Evolutionary conservation across 441 rosid species (phyloP).

Genomic region (Arabidopsis lyrata): DNA sequence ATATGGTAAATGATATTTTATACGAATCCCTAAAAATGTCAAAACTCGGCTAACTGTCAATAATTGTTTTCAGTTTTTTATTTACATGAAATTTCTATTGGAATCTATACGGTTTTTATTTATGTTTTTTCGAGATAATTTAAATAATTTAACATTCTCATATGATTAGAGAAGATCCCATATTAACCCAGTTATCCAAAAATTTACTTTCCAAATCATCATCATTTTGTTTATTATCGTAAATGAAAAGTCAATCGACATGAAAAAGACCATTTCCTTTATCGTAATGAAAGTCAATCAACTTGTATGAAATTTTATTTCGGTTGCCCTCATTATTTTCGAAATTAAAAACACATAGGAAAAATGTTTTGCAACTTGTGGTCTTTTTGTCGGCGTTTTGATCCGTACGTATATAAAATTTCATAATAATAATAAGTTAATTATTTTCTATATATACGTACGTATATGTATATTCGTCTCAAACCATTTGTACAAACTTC

Average conservation of each 20-base stretch:
- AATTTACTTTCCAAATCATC: conserved; percentile 25
- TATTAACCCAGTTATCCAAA: conserved; percentile 19
- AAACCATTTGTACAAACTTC: too few relatives aligned
- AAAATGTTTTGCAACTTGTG: conserved; percentile 19
- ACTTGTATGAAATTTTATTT: conserved; percentile 13
- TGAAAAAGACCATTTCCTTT: not conserved
- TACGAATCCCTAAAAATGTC: conserved; percentile 36
- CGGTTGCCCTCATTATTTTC: not conserved
- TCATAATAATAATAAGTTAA: not conserved
- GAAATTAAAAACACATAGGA: not conserved
- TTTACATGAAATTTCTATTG: not conserved
- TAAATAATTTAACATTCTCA: not conserved
- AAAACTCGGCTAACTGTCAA: conserved; percentile 39
- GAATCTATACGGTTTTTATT: not conserved
- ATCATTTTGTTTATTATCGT: not conserved
- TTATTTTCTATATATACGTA: too few relatives aligned
- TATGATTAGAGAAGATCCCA: not conserved
- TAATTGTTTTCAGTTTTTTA: conserved; percentile 7
- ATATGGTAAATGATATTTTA: conserved; percentile 9
- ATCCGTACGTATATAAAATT: not conserved
- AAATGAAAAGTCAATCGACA: conserved; percentile 37
- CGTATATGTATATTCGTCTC: too few relatives aligned
- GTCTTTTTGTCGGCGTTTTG: conserved; percentile 3
- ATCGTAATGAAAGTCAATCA: conserved; percentile 18
- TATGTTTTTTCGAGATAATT: not conserved